Percentiles rank a stretch among this genome's conserved stretches.
phyloP scores from a whole-genome alignment of 2,329 filamentous ascomycete species.

The Pseudogymnoascus pannorum region DNA sequence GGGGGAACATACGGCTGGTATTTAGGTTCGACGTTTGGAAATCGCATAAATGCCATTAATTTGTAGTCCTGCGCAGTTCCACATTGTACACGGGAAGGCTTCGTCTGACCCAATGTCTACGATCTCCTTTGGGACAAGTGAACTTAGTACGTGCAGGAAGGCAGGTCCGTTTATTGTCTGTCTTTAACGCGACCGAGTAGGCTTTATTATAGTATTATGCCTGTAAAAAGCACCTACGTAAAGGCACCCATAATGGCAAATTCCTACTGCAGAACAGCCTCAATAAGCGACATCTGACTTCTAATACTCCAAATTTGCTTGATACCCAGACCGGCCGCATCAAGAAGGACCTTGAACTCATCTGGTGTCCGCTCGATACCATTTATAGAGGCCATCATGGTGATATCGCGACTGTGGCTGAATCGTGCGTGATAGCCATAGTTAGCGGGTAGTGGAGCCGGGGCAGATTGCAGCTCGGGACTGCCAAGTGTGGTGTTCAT shows the following conservation, averaged over 20 bases:
- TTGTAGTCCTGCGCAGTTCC: background rate
- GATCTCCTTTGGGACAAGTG: background rate
- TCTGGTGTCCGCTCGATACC: slow-evolving; percentile 29
- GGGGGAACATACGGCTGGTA: background rate
- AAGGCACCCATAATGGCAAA: too few species aligned
- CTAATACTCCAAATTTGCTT: slow-evolving; percentile 23
- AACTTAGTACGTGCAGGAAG: background rate
- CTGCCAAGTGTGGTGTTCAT: slow-evolving; percentile 28
- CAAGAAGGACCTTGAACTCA: slow-evolving; percentile 19
- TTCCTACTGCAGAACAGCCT: slow-evolving; percentile 12
- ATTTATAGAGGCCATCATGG: slow-evolving; percentile 28
- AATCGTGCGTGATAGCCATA: slow-evolving; percentile 27
- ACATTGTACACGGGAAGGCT: background rate
- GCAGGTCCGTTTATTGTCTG: background rate
- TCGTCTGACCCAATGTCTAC: background rate
- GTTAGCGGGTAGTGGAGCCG: slow-evolving; percentile 25
- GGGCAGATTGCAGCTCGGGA: slow-evolving; percentile 20
- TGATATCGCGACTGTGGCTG: slow-evolving; percentile 25
- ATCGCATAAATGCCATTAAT: background rate
- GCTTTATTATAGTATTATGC: background rate
- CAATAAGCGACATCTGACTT: slow-evolving; percentile 22
- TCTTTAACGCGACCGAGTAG: background rate
- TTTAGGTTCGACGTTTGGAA: background rate
- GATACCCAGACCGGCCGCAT: slow-evolving; percentile 22
- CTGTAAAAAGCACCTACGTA: too few species aligned